Evolutionary conservation across 2,329 filamentous ascomycete genomes (phyloP).

Genomic region (Sarocladium brachiariae): DNA sequence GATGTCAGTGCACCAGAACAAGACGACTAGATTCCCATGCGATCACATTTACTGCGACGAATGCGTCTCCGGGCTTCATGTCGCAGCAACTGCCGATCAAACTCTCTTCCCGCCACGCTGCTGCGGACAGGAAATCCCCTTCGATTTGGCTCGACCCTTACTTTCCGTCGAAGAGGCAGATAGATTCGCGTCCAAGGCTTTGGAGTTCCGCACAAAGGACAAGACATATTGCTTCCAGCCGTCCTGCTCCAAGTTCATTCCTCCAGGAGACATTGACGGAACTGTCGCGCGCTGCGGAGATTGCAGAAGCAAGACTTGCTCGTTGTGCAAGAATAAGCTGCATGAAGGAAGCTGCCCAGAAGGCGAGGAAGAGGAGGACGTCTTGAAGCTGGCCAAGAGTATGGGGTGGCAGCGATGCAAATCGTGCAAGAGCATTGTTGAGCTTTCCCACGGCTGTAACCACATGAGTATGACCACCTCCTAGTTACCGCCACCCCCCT

Average conservation of each 20-base stretch:
- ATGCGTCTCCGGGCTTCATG: conserved; percentile 39
- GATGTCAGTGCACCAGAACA: too few species aligned
- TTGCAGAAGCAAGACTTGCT: conserved; percentile 41
- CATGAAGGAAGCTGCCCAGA: conserved; percentile 42
- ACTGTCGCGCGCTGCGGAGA: conserved; percentile 32
- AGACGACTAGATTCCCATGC: too few species aligned
- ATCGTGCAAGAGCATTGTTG: conserved; percentile 37
- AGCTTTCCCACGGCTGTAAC: conserved; percentile 41
- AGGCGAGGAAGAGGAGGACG: conserved; percentile 29
- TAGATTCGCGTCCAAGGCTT: conserved; percentile 35
- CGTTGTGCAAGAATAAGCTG: conserved; percentile 35
- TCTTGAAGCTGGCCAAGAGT: conserved; percentile 31
- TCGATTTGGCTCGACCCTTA: conserved; percentile 25
- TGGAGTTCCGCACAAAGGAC: conserved; percentile 41
- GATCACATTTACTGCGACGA: conserved; percentile 42
- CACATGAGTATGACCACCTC: conserved; percentile 41
- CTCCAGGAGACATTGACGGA: conserved; percentile 18
- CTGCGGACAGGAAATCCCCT: conserved; percentile 34
- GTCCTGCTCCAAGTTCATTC: conserved; percentile 42
- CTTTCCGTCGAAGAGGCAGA: conserved; percentile 27
- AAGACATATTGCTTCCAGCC: conserved; percentile 42
- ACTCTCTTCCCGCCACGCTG: conserved; percentile 47
- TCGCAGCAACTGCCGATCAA: conserved; percentile 35
- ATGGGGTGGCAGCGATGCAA: conserved; percentile 45
- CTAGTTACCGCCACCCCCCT: too few species aligned